Percentiles rank a stretch among this genome's conserved stretches.
phyloP scores from a whole-genome alignment of 768 basidiomycete species.

The Albatrellus ellisii region DNA sequence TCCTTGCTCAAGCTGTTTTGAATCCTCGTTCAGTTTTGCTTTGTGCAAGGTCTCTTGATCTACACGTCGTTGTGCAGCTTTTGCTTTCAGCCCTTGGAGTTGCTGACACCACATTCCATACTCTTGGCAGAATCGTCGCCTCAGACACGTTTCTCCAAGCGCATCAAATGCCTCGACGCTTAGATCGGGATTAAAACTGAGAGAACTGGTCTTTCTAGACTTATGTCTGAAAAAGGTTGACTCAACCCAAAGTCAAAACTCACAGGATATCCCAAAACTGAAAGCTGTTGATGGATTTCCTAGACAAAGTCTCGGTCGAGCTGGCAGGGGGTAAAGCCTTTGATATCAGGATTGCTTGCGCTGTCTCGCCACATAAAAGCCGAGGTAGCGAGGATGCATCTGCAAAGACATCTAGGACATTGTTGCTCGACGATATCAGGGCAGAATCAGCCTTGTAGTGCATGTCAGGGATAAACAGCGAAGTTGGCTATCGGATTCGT shows the following conservation, averaged over 20 bases:
- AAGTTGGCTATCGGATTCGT: not conserved
- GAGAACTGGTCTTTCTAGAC: no score
- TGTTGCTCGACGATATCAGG: not conserved
- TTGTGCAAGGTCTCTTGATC: not conserved
- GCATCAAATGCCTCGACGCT: no score
- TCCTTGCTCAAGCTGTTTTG: not conserved
- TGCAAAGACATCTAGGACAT: not conserved
- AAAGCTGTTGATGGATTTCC: not conserved
- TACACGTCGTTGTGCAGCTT: not conserved
- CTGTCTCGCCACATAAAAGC: conserved; percentile 10
- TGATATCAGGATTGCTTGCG: conserved; percentile 11
- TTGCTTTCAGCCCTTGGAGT: no score
- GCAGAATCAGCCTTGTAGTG: not conserved
- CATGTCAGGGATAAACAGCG: not conserved
- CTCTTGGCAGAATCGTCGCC: no score
- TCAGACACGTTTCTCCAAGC: no score
- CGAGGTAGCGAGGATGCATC: not conserved
- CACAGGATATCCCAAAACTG: not conserved
- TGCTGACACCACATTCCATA: no score
- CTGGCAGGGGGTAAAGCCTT: not conserved
- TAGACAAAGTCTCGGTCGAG: not conserved
- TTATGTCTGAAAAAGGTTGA: no score
- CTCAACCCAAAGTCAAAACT: conserved; percentile 4
- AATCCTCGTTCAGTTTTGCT: not conserved
- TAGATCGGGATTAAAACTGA: no score